Evolutionary conservation across 768 basidiomycete genomes (phyloP), one percentile per base, ranked within the genome.

Genomic region (Asterophora lycoperdoides): DNA sequence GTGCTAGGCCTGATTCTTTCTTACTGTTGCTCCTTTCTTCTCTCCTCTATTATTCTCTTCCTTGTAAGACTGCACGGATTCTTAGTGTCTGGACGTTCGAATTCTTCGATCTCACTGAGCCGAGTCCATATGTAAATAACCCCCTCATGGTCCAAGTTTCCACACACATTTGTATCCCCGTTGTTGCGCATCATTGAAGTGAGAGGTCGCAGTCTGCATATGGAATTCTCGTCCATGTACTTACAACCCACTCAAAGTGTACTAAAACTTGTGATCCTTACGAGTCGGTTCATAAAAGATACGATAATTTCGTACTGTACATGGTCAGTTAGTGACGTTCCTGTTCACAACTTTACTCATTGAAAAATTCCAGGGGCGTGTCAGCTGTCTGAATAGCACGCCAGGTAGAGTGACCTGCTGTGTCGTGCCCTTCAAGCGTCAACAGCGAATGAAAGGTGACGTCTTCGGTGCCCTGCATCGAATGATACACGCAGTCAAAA

Each of bases 371-470:
- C 46, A 90, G 68, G 2, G 82, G 81, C 14, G 72, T 77, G 48
- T 77, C 74, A 29, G 59, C 53, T 2, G 72, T 74, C 54, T 89
- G 86, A 54, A 89, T 76, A 8, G 86, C 87, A 47, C 76, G 70
- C 76, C 79, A 89, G 43, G 72, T 73, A 8, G 72, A 23, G 23
- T 23, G 23, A 3, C 23, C 23, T 6, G 23, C 23, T 23, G 23
- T 23, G 23, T 23, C 23, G 23, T 23, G 23, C 23, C 23, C 74
- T 37, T 84, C 84, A 32, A 82, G 74, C 9, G 79, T 86, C 64
- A 79, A 81, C 36, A 89, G 62, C 3, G 85, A 86, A 62, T 90
- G 88, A 67, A 88, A 88, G 34, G 51, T 67, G 44, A 89, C 77
- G 53, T 86, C 84, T 52, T 81, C 76, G 1, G 68, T 66, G 36